Evolutionary conservation across 2,329 filamentous ascomycete species (phyloP), one percentile per base, ranked within the genome.

Genomic region (Conoideocrella luteorostrata): DNA sequence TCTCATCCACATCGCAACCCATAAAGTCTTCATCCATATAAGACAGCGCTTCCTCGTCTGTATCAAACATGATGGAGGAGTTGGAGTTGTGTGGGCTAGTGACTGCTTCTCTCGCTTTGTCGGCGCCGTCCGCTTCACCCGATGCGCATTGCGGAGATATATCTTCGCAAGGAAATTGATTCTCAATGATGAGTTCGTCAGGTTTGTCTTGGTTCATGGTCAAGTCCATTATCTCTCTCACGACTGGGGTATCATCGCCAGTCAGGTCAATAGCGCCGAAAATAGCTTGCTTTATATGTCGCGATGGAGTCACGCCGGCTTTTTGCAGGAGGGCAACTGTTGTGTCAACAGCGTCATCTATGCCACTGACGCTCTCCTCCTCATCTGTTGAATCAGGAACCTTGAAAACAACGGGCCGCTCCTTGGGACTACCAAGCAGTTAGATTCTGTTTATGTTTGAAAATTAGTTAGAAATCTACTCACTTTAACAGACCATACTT

Each of bases 371-470:
- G 1, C 51, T 45, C 18, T 58, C 57, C 26, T 64, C 59, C 2
- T 53, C 46, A 15, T 69, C 66, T 7, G 54, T 58, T 7, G 69
- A 68, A 41, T 72, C 69, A 0, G 70, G 69, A 2, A 72, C 68
- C 26, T 56, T 56, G 39, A 71, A 72, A 18, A 60, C 59, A 32
- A 54, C 56, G 28, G 56, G 57, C 22, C 49, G 54, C 28, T 56
- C 52, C 12, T 48, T 42, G 4, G 52, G 56, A 24, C 61, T 62
- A 22, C n/a, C 12, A n/a, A 17, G 9, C 9, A 11, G 43, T 47
- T 18, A 47, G 21, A 9, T 15, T n/a, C n/a, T n/a, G 24, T 22
- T 23, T 22, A 18, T 28, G 17, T 11, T 17, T 18, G 7, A 24
- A 29, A 15, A 15, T 7, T 17, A 13, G 35, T 15, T 21, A 21